phyloP scores from a whole-genome alignment of 2,329 filamentous ascomycete species.

The Helotiales sp. region DNA sequence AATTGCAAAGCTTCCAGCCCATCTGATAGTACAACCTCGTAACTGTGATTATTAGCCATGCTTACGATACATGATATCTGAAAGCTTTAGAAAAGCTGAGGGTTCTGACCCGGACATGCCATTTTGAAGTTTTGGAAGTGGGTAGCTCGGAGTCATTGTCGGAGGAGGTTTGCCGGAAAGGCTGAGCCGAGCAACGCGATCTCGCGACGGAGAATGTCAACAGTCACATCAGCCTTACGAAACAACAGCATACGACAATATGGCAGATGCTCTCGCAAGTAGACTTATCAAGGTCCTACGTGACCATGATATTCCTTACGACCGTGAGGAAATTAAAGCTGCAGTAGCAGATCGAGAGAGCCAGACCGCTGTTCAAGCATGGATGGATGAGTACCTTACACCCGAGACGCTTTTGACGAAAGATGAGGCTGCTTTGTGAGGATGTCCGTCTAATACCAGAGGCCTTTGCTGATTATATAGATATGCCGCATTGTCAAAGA shows the following conservation, averaged over 20 bases:
- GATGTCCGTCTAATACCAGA: background rate
- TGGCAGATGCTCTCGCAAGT: constrained; percentile 24
- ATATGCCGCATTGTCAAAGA: constrained; percentile 49
- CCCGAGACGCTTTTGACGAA: constrained; percentile 53
- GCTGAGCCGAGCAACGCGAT: constrained; percentile 8
- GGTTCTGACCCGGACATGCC: constrained; percentile 12
- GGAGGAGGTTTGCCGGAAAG: constrained; percentile 12
- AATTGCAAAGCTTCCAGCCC: constrained; percentile 30
- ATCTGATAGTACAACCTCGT: constrained; percentile 18
- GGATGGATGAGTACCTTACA: constrained; percentile 50
- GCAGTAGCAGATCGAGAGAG: constrained; percentile 27
- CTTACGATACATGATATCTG: background rate
- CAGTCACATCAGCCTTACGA: constrained; percentile 22
- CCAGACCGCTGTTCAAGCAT: constrained; percentile 38
- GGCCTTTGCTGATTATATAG: constrained; percentile 36
- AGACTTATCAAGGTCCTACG: constrained; percentile 28
- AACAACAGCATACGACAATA: constrained; percentile 19
- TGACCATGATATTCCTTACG: constrained; percentile 32
- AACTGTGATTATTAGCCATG: constrained; percentile 19
- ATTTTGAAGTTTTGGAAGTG: constrained; percentile 4
- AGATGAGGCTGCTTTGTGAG: constrained; percentile 55
- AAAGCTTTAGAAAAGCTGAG: background rate
- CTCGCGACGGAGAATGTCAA: constrained; percentile 4
- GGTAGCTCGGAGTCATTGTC: background rate
- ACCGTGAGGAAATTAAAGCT: constrained; percentile 30